Percentiles rank a stretch among this genome's conserved stretches.
Conservation (phyloP, 164 flowering plant species). For the Stephania cephalantha region DNA sequence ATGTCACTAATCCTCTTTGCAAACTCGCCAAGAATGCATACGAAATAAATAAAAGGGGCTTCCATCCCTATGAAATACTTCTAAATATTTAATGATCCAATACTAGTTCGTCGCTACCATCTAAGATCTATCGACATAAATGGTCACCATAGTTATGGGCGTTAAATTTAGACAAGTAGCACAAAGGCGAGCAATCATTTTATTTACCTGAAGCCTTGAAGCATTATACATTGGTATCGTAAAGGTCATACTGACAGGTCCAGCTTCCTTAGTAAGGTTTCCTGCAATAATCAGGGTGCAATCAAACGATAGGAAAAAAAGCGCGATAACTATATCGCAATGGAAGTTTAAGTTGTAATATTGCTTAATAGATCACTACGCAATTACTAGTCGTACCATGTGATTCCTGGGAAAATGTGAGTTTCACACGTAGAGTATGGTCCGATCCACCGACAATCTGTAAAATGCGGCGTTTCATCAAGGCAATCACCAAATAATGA, state of each 20-base stretch:
- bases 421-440: slow-evolving; percentile 81
- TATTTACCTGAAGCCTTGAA: slow-evolving; percentile 81
- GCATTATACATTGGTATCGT: slow-evolving; percentile 87
- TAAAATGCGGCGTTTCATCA: slow-evolving; percentile 13
- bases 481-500: neutral
- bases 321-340: neutral
- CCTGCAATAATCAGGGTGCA: slow-evolving; percentile 31
- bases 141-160: neutral
- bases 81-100: no score
- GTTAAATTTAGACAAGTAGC: neutral
- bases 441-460: slow-evolving; percentile 95
- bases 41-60: no score
- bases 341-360: neutral
- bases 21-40: no score
- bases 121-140: neutral
- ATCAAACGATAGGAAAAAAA: neutral
- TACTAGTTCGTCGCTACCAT: neutral
- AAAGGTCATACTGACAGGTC: slow-evolving; percentile 90
- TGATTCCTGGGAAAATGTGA: slow-evolving; percentile 83
- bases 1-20: no score
- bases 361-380: neutral
- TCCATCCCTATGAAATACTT: no score
- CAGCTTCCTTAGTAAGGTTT: slow-evolving; percentile 76
- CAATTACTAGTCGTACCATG: slow-evolving; percentile 46
- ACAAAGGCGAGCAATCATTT: slow-evolving; percentile 4